A percentile compares a stretch with the other conserved stretches of the same genome.
Conservation (phyloP, 768 basidiomycete genomes). For the Vararia minispora region DNA sequence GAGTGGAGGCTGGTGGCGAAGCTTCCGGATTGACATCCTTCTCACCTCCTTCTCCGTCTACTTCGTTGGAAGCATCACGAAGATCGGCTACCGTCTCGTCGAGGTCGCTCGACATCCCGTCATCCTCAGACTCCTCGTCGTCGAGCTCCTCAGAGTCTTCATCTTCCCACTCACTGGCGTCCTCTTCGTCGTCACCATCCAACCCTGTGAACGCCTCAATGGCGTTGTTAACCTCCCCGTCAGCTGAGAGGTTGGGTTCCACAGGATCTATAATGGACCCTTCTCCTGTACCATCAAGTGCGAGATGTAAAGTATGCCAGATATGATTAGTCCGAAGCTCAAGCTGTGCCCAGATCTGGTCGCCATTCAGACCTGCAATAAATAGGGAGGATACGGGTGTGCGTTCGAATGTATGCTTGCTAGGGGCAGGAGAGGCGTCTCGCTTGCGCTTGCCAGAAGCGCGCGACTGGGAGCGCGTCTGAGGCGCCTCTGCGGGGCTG, state of each 20-base stretch:
- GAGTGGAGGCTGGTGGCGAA: slow-evolving; percentile 14
- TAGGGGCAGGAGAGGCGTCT: slow-evolving; percentile 22
- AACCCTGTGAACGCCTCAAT: slow-evolving; percentile 17
- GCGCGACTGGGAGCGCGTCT: slow-evolving; percentile 58
- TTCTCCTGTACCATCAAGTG: slow-evolving; percentile 42
- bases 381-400: slow-evolving; percentile 75
- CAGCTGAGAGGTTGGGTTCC: no score
- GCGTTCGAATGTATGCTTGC: slow-evolving; percentile 26
- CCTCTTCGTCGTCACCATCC: slow-evolving; percentile 22
- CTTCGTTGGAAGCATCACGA: slow-evolving; percentile 22
- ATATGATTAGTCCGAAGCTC: slow-evolving; percentile 69
- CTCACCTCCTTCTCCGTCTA: slow-evolving; percentile 13
- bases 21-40: slow-evolving; percentile 16
- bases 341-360: slow-evolving; percentile 91
- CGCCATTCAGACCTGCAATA: slow-evolving; percentile 67
- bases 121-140: slow-evolving; percentile 20
- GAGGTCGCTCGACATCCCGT: slow-evolving; percentile 21
- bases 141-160: slow-evolving; percentile 16
- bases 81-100: slow-evolving; percentile 22
- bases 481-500: slow-evolving; percentile 54
- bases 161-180: slow-evolving; percentile 20
- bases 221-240: slow-evolving; percentile 17
- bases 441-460: slow-evolving; percentile 33
- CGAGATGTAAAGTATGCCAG: slow-evolving; percentile 54
- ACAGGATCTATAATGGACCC: slow-evolving; percentile 21